Conservation (phyloP, 345 rosid species). For the Eucalyptus sp. region DNA sequence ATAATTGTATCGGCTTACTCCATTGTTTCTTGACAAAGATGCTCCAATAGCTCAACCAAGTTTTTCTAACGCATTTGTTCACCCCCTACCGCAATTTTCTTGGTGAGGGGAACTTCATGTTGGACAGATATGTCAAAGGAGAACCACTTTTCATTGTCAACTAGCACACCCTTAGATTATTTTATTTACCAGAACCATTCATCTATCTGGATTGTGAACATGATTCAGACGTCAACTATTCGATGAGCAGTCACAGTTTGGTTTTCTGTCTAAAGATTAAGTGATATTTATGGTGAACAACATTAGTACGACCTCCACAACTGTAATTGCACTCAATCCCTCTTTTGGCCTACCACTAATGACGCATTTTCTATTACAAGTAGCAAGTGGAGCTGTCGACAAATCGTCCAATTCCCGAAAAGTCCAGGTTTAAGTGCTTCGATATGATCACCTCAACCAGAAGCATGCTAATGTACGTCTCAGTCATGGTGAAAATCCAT, state of each 20-base stretch:
- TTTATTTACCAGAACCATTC: background rate
- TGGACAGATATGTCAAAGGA: background rate
- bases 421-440: background rate
- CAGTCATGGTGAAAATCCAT: background rate
- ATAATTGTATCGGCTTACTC: constrained; percentile 4
- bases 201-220: background rate
- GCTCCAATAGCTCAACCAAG: background rate
- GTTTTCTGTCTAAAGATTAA: background rate
- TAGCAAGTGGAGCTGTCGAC: background rate
- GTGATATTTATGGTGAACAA: background rate
- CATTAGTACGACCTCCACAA: background rate
- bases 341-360: constrained; percentile 4
- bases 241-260: background rate
- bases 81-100: background rate
- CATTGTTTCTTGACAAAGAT: background rate
- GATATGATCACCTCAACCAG: background rate
- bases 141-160: background rate
- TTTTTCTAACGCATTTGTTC: background rate
- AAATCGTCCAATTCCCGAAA: background rate
- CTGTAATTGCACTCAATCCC: background rate
- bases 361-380: background rate
- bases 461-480: background rate
- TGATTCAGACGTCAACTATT: background rate
- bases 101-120: background rate
- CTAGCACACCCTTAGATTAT: background rate